Percentiles rank a stretch among this genome's conserved stretches.
Conservation (phyloP, 2,329 filamentous ascomycete species). For the Fusarium sarcochroum region DNA sequence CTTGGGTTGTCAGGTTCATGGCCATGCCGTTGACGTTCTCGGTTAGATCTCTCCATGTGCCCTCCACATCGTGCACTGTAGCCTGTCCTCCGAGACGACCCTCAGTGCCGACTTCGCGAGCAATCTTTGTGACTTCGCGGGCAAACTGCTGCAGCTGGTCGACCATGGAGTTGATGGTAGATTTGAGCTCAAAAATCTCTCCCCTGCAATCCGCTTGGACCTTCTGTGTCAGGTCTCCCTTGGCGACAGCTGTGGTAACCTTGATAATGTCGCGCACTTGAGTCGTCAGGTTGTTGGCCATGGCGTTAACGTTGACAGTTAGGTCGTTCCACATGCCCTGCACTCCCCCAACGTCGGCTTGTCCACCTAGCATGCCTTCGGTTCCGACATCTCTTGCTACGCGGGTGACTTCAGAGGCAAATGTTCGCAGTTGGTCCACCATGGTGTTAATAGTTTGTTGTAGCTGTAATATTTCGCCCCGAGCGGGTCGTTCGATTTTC, state of each 20-base stretch:
- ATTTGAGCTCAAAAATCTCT: conserved; percentile 95
- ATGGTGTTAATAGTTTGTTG: conserved; percentile 92
- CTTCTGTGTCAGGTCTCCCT: conserved; percentile 95
- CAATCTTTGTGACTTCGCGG: conserved; percentile 95
- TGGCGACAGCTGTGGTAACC: conserved; percentile 79
- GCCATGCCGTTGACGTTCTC: conserved; percentile 99
- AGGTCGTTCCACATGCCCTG: conserved; percentile 92
- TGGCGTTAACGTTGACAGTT: conserved; percentile 88
- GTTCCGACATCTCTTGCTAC: conserved; percentile 88
- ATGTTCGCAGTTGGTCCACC: conserved; percentile 87
- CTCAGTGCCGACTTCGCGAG: conserved; percentile 96
- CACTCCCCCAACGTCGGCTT: conserved; percentile 86
- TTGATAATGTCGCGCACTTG: conserved; percentile 96
- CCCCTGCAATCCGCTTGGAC: conserved; percentile 93
- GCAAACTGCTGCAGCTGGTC: conserved; percentile 98
- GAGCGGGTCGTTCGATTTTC: conserved; percentile 85
- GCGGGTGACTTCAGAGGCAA: conserved; percentile 86
- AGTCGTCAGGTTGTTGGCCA: conserved; percentile 89
- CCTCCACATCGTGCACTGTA: conserved; percentile 94
- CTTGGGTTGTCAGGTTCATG: conserved; percentile 97
- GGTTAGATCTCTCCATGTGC: conserved; percentile 96
- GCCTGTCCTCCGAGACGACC: conserved; percentile 94
- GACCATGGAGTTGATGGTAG: conserved; percentile 99
- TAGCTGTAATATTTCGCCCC: conserved; percentile 85
- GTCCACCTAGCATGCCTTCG: conserved; percentile 85